Base-by-base conservation (phyloP, 495 filamentous ascomycete genomes). In the Entonaema liquescens region DNA sequence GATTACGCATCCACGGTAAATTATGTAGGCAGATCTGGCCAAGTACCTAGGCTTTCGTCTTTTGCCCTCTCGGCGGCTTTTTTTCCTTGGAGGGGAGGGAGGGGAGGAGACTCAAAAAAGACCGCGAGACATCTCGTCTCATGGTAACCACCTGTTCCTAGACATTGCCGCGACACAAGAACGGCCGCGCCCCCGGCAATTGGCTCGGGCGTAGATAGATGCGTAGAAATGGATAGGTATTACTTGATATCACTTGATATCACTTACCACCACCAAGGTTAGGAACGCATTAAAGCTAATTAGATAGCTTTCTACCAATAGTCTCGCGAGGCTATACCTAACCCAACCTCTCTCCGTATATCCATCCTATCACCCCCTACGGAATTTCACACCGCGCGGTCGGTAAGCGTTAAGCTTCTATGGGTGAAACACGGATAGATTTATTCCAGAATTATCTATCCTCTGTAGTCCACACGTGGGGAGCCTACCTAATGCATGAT, bases 111-210 rank as follows among this genome's bases (percentile, higher is more conserved):
- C 44, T 57, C 63, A 7, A 7, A 33, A 33, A 31, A 47, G 40
- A 61, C 65, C 56, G 70, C 70, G 56, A 72, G 70, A 72, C 61
- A 68, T 68, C 65, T 53, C 60, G 55, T 72, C 70, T 57, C 53
- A 72, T 72, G 65, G 70, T 72, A 31, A 63, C 65, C 60, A 62
- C 33, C 56, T 36, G 56, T 61, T 68, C 49, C 56, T 61, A 72
- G 65, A 68, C 70, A 67, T 65, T 65, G 26, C 38, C 31, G 55
- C 28, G 38, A 36, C 63, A 67, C 69, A 67, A 67, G 42, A 67
- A 64, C 64, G 69, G 44, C 29, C 21, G 59, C 26, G 53, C 28
- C 38, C 54, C 55, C 59, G 64, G 69, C 70, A 68, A 61, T 72
- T 68, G 21, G 38, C 15, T 44, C 29, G 29, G 29, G 19, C n/a